These are phyloP conservation scores for Cordyceps pruinosa DNA, from an alignment of 2,329 filamentous ascomycete genomes.

Conservation along the genomic window DNA sequence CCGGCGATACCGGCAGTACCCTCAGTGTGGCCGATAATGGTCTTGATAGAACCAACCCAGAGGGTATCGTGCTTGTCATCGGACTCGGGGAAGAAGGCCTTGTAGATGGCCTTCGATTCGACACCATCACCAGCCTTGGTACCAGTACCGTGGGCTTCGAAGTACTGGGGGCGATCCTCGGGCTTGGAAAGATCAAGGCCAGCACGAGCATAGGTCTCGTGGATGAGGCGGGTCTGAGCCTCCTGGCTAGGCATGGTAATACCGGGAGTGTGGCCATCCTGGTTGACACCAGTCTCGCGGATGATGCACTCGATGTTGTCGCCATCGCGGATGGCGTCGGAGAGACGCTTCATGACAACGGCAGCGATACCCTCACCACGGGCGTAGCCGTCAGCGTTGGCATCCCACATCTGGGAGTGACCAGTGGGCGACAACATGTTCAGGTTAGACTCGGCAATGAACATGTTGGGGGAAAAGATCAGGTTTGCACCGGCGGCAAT, in stretches of 20 bases:
- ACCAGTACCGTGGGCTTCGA: conserved; percentile 33
- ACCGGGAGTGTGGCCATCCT: conserved; percentile 47
- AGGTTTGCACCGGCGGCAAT: conserved; percentile 33
- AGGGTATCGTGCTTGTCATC: conserved; percentile 12
- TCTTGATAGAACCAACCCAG: conserved; percentile 38
- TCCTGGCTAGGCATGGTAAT: conserved; percentile 47
- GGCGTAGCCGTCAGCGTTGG: conserved; percentile 42
- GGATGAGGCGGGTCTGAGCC: conserved; percentile 34
- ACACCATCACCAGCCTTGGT: conserved; percentile 39
- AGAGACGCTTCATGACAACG: conserved; percentile 40
- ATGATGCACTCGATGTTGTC: conserved; percentile 46
- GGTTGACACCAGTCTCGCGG: conserved; percentile 40
- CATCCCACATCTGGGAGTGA: conserved; percentile 33
- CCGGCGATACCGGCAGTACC: conserved; percentile 40
- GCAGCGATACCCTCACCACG: conserved; percentile 44
- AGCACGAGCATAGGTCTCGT: conserved; percentile 29
- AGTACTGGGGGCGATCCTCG: conserved; percentile 32
- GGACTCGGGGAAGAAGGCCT: conserved; percentile 30
- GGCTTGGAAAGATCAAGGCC: conserved; percentile 26
- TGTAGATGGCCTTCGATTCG: conserved; percentile 40
- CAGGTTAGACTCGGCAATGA: conserved; percentile 30
- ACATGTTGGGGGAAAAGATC: conserved; percentile 17
- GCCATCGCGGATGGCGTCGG: conserved; percentile 39
- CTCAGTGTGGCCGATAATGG: conserved; percentile 43
- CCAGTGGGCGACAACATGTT: conserved; percentile 36